Evolutionary conservation across 2,329 filamentous ascomycete species (phyloP), one percentile per base, ranked within the genome.

Genomic region (Botryosphaeria dothidea): DNA sequence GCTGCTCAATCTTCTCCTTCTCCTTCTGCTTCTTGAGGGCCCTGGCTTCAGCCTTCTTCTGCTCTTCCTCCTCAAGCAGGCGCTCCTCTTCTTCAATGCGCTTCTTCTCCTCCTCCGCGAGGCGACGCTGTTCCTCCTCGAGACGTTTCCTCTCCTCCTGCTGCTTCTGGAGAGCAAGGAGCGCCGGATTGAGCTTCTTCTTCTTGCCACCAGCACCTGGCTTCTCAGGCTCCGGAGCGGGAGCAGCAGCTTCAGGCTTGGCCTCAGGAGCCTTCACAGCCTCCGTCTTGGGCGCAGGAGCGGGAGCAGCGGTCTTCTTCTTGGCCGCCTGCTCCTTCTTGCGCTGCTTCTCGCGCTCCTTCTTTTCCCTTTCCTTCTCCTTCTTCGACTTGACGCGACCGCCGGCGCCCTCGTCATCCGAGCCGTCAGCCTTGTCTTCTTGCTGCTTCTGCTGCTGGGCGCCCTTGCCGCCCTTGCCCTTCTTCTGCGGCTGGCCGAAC

Each of bases 361-460:
- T 99, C 86, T 94, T 98, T 74, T 94, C 85, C 80, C 92, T 96
- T 79, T 99, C 95, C 83, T 99, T 99, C 82, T 99, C 93, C 66
- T 96, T 95, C 86, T 98, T 99, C 43, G 92, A 96, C 81, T 98
- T 88, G 56, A 98, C 85, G 64, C 88, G 66, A 73, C 69, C 62
- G 81, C 69, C 62, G 81, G 74, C 76, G 77, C 70, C 74, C 83
- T 72, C 69, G 49, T 69, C 69, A 51, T 71, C 74, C 77, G 77
- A 74, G 77, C 72, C 79, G 27, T 13, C 38, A 13, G 41, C 56
- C n/a, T 45, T 21, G 17, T 58, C 36, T 31, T 58, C 36, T 23
- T 31, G 72, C 60, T 70, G 67, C 56, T 72, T 69, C 64, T 77
- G 69, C 67, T 75, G 58, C 27, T 57, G 49, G 17, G 38, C 70